Conservation (phyloP, 805 yeast species). For the Schwanniomyces pseudopolymorphus region DNA sequence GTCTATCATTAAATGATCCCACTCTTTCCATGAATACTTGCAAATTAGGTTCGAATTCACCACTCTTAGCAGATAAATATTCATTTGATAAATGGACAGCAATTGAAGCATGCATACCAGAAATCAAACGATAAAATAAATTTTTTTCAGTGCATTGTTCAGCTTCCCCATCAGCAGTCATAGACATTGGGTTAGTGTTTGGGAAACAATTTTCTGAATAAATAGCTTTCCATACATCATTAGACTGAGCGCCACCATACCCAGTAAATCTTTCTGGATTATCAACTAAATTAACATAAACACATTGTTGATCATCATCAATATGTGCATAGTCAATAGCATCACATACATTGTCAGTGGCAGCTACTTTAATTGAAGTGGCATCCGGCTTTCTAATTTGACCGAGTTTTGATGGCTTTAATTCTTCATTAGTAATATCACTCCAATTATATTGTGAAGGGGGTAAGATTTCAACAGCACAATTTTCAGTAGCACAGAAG, state of each 20-base stretch:
- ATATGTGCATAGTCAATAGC: constrained; percentile 70
- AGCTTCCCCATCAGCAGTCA: constrained; percentile 32
- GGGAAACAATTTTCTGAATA: constrained; percentile 90
- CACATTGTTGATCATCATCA: constrained; percentile 67
- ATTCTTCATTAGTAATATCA: constrained; percentile 53
- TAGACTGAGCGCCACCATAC: constrained; percentile 88
- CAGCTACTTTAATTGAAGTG: constrained; percentile 6
- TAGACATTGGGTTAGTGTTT: constrained; percentile 38
- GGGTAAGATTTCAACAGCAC: constrained; percentile 76
- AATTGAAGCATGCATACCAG: constrained; percentile 95
- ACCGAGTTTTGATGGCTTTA: constrained; percentile 75
- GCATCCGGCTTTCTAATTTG: constrained; percentile 23
- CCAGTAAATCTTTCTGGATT: constrained; percentile 98
- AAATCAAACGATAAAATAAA: constrained; percentile 78
- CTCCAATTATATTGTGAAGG: constrained; percentile 70
- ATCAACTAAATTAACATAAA: constrained; percentile 78
- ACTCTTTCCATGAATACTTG: constrained; percentile 84
- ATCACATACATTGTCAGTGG: constrained; percentile 25
- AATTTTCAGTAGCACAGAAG: constrained; percentile 80
- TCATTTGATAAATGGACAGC: constrained; percentile 91
- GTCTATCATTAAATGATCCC: constrained; percentile 84
- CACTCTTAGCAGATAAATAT: constrained; percentile 64
- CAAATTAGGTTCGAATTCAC: constrained; percentile 81
- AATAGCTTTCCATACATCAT: constrained; percentile 89
- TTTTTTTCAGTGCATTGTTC: constrained; percentile 79